Evolutionary conservation across 768 basidiomycete genomes (phyloP).

Genomic region (Suillus weaverae): DNA sequence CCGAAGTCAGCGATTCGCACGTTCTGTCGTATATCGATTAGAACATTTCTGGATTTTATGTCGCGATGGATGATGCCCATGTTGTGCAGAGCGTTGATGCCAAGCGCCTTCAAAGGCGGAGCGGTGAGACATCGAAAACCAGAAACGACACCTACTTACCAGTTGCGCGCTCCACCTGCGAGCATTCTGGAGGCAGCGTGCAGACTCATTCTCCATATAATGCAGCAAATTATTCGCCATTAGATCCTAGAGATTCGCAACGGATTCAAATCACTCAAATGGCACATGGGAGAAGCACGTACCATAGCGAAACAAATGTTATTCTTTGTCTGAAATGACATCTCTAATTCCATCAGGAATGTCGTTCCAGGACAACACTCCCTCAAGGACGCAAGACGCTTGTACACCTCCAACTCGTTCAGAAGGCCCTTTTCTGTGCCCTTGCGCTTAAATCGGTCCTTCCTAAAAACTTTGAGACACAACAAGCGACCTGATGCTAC

Average conservation of each 20-base stretch:
- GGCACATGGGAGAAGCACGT: constrained; percentile 7
- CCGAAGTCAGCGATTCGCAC: constrained; percentile 46
- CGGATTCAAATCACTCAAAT: background rate
- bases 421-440: constrained; percentile 19
- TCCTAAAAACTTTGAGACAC: constrained; percentile 40
- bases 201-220: constrained; percentile 27
- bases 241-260: constrained; percentile 32
- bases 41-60: constrained; percentile 69
- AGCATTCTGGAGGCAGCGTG: constrained; percentile 3
- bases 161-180: constrained; percentile 40
- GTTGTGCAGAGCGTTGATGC: constrained; percentile 47
- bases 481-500: constrained; percentile 31
- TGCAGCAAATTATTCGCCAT: constrained; percentile 38
- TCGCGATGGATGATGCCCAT: constrained; percentile 69
- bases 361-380: constrained; percentile 22
- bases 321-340: constrained; percentile 32
- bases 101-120: constrained; percentile 34
- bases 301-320: constrained; percentile 42
- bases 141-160: constrained; percentile 22
- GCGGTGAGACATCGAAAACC: background rate
- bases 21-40: constrained; percentile 47
- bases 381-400: constrained; percentile 30
- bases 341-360: constrained; percentile 42
- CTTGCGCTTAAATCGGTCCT: constrained; percentile 14
- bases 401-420: constrained; percentile 38